Conservation (phyloP, 805 yeast genomes). For the Schizosaccharomyces octosporus region DNA sequence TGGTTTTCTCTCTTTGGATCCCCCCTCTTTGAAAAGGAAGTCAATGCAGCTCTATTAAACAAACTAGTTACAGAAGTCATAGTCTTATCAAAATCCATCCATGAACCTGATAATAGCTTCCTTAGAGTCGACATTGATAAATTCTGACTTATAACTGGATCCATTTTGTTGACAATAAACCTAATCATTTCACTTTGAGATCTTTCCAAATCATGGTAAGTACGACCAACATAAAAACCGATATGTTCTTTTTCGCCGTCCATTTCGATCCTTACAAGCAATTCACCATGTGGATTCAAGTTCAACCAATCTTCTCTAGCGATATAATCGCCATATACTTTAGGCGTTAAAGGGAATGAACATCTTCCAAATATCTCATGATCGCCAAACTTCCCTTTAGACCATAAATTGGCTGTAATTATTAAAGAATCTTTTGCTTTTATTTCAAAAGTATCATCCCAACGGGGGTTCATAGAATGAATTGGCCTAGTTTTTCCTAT, state of each 20-base stretch:
- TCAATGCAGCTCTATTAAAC: conserved; percentile 12
- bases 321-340: conserved; percentile 38
- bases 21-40: conserved; percentile 8
- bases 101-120: conserved; percentile 15
- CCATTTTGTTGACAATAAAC: conserved; percentile 46
- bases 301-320: conserved; percentile 34
- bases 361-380: conserved; percentile 48
- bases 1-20: conserved; percentile 2
- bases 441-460: conserved; percentile 70
- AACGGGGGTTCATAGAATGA: conserved; percentile 41
- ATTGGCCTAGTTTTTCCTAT: conserved; percentile 49
- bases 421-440: conserved; percentile 21
- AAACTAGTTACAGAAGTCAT: conserved; percentile 4
- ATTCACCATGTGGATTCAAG: conserved; percentile 41
- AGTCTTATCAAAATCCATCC: conserved; percentile 5
- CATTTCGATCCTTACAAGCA: conserved; percentile 41
- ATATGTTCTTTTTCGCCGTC: conserved; percentile 68
- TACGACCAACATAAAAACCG: conserved; percentile 52
- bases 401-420: conserved; percentile 46
- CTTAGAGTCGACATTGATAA: conserved; percentile 34
- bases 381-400: conserved; percentile 26
- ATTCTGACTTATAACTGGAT: conserved; percentile 22
- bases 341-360: conserved; percentile 33
- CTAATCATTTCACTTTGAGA: conserved; percentile 43
- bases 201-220: conserved; percentile 38